phyloP scores from a whole-genome alignment of 306 rosid genomes.

The Notholithocarpus densiflorus region DNA sequence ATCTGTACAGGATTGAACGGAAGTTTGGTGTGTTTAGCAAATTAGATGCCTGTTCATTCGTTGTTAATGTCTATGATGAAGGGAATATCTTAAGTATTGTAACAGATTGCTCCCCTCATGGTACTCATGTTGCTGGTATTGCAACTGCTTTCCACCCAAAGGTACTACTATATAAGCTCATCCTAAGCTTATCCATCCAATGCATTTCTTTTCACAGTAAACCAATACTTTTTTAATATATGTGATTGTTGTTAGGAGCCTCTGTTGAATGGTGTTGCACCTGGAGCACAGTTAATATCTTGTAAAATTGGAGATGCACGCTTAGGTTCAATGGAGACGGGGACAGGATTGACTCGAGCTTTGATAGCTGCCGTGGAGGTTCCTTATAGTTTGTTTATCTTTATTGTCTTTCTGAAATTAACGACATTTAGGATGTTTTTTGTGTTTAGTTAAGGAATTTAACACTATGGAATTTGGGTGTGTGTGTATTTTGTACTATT shows the following conservation, averaged over 20 bases:
- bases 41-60: constrained; percentile 90
- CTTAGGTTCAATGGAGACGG: constrained; percentile 96
- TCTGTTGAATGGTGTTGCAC: constrained; percentile 96
- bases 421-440: constrained; percentile 10
- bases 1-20: constrained; percentile 66
- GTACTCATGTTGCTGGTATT: constrained; percentile 97
- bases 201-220: neutral
- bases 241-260: constrained; percentile 62
- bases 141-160: constrained; percentile 87
- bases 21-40: constrained; percentile 87
- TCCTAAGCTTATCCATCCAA: constrained; percentile 19
- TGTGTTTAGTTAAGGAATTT: neutral
- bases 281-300: constrained; percentile 94
- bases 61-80: constrained; percentile 73
- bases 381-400: constrained; percentile 20
- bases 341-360: constrained; percentile 95
- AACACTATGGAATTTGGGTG: neutral
- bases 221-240: constrained; percentile 22
- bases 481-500: neutral
- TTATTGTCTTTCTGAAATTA: constrained; percentile 11
- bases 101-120: constrained; percentile 92
- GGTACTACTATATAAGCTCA: constrained; percentile 50
- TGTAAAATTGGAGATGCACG: constrained; percentile 98
- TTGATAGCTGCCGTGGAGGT: constrained; percentile 97
- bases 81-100: constrained; percentile 87